A percentile compares a stretch with the other conserved stretches of the same genome.
phyloP scores from a whole-genome alignment of 208 protist species.

The Crithidia mellificae region DNA sequence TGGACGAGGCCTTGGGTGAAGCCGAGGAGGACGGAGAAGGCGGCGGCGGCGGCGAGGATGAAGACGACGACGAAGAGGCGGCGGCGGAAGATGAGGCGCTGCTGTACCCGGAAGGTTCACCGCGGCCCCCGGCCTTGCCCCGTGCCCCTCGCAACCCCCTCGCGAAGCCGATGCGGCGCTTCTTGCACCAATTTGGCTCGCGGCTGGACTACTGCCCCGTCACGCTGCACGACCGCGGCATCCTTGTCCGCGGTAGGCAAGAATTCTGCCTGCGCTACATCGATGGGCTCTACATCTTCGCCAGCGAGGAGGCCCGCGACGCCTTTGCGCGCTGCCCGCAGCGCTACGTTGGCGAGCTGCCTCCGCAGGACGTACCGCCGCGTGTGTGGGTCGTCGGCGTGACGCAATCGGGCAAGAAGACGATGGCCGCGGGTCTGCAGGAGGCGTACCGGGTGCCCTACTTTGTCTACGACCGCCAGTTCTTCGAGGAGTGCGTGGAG shows the following conservation, averaged over 20 bases:
- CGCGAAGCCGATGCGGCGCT: constrained; percentile 51
- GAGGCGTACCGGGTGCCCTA: constrained; percentile 63
- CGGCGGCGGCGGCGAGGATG: constrained; percentile 61
- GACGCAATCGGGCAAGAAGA: constrained; percentile 68
- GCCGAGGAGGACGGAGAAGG: constrained; percentile 60
- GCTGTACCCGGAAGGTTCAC: constrained; percentile 45
- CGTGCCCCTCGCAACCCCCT: constrained; percentile 36
- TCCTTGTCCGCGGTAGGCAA: constrained; percentile 68
- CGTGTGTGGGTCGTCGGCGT: constrained; percentile 84
- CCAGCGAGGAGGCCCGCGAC: constrained; percentile 50
- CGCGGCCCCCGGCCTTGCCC: background rate
- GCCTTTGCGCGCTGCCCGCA: constrained; percentile 75
- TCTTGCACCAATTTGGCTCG: constrained; percentile 84
- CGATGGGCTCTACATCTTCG: constrained; percentile 77
- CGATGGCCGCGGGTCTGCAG: constrained; percentile 57
- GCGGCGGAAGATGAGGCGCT: constrained; percentile 68
- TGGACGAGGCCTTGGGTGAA: constrained; percentile 39
- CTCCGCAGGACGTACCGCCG: constrained; percentile 54
- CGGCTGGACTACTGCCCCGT: constrained; percentile 86
- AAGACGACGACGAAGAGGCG: constrained; percentile 60
- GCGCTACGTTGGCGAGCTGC: constrained; percentile 48
- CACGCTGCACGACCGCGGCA: constrained; percentile 60
- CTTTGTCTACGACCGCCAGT: constrained; percentile 70
- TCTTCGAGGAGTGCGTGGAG: constrained; percentile 80
- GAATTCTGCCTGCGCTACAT: constrained; percentile 64